phyloP scores from a whole-genome alignment of 495 filamentous ascomycete genomes.

The Podospora fimiseda region DNA sequence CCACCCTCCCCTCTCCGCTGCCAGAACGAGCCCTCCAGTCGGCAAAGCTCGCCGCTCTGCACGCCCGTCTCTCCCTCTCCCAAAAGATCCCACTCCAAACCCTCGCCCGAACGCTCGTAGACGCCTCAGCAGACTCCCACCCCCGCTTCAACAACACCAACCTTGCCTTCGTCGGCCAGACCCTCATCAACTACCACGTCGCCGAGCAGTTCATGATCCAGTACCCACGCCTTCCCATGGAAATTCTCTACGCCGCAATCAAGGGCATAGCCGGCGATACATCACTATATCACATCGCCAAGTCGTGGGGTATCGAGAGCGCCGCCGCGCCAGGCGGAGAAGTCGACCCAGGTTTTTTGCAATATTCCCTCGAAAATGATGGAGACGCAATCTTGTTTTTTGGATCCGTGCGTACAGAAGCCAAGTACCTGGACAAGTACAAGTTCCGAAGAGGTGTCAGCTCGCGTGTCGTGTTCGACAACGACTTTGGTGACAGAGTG shows the following conservation, averaged over 20 bases:
- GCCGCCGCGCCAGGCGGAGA: slow-evolving; percentile 79
- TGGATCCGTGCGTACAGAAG: slow-evolving; percentile 36
- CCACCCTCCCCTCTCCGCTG: slow-evolving; percentile 55
- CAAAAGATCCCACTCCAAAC: slow-evolving; percentile 75
- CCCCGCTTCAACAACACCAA: slow-evolving; percentile 52
- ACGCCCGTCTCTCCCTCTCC: slow-evolving; percentile 82
- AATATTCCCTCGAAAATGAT: slow-evolving; percentile 59
- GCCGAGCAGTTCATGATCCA: slow-evolving; percentile 78
- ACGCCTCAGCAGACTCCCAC: slow-evolving; percentile 72
- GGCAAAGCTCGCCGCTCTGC: slow-evolving; percentile 87
- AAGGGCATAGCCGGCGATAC: slow-evolving; percentile 70
- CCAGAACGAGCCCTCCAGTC: slow-evolving; percentile 63
- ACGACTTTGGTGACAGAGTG: slow-evolving; percentile 67
- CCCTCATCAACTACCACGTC: slow-evolving; percentile 79
- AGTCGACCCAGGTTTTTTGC: slow-evolving; percentile 89
- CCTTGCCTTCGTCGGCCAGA: slow-evolving; percentile 71
- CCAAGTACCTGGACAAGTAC: slow-evolving; percentile 31
- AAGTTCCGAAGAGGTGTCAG: slow-evolving; percentile 66
- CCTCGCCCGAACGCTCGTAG: slow-evolving; percentile 78
- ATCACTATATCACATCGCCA: slow-evolving; percentile 60
- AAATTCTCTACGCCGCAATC: slow-evolving; percentile 74
- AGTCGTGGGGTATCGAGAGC: slow-evolving; percentile 84
- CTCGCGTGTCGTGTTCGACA: slow-evolving; percentile 66
- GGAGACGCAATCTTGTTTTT: slow-evolving; percentile 43
- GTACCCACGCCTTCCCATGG: slow-evolving; percentile 83